A percentile compares a stretch with the other conserved stretches of the same genome.
phyloP scores from a whole-genome alignment of 148 eudicot species.

The Chenopodium suecicum region DNA sequence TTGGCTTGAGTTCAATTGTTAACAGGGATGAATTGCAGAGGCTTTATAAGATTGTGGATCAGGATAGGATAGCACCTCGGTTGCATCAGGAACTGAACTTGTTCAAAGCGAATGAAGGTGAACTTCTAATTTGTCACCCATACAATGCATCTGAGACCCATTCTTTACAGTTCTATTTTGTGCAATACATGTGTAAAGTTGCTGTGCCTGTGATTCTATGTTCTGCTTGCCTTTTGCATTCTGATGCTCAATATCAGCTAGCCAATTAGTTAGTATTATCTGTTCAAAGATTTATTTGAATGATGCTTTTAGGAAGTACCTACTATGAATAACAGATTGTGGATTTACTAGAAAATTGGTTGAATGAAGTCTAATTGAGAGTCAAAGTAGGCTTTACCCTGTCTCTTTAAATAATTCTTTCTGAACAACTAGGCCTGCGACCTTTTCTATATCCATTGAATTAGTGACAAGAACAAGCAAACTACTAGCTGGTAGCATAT shows the following conservation, averaged over 20 bases:
- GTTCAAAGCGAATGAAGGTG: constrained; percentile 13
- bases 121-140: neutral
- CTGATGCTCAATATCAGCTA: neutral
- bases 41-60: constrained; percentile 5
- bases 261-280: neutral
- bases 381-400: neutral
- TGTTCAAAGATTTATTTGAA: neutral
- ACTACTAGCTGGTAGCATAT: too few relatives aligned
- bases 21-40: constrained; percentile 14
- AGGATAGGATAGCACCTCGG: constrained; percentile 19
- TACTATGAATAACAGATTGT: neutral
- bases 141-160: neutral
- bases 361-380: neutral
- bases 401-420: too few relatives aligned
- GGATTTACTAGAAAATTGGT: neutral
- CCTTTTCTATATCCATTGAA: too few relatives aligned
- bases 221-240: neutral
- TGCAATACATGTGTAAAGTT: neutral
- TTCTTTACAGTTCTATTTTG: neutral
- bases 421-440: too few relatives aligned
- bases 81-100: constrained; percentile 14
- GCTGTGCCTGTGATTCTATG: neutral
- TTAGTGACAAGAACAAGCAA: too few relatives aligned
- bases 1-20: neutral
- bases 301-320: neutral